Evolutionary conservation across 2,329 filamentous ascomycete genomes (phyloP).

Genomic region (Epichloe festucae): DNA sequence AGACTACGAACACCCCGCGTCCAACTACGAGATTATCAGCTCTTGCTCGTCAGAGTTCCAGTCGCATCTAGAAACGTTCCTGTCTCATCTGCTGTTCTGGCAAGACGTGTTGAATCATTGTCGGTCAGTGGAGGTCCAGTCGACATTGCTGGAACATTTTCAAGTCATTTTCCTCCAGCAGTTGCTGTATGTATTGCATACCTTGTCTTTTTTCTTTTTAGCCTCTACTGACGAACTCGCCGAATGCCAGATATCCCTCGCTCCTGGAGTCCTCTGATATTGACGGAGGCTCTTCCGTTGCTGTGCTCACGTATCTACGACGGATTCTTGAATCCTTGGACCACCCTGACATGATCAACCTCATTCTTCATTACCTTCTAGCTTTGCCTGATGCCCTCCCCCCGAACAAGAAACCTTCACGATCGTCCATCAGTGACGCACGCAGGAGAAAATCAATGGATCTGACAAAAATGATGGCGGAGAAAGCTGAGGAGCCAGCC

Average conservation of each 20-base stretch:
- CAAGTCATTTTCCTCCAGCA: slow-evolving; percentile 94
- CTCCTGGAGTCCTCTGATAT: slow-evolving; percentile 93
- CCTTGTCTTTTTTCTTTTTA: background rate
- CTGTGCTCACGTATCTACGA: slow-evolving; percentile 84
- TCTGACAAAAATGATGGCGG: slow-evolving; percentile 64
- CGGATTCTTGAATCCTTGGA: slow-evolving; percentile 84
- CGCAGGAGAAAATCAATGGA: slow-evolving; percentile 83
- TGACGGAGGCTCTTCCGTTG: slow-evolving; percentile 90
- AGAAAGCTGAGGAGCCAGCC: slow-evolving; percentile 57
- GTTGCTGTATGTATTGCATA: slow-evolving; percentile 50
- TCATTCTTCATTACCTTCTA: slow-evolving; percentile 84
- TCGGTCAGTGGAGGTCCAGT: slow-evolving; percentile 79
- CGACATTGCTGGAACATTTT: slow-evolving; percentile 89
- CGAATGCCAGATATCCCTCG: slow-evolving; percentile 66
- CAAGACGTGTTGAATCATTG: slow-evolving; percentile 97
- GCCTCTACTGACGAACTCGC: background rate
- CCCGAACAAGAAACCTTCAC: slow-evolving; percentile 23
- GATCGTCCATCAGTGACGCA: slow-evolving; percentile 49
- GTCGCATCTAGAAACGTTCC: slow-evolving; percentile 80
- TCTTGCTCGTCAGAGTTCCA: slow-evolving; percentile 65
- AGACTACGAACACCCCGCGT: slow-evolving; percentile 66
- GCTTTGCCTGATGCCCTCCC: slow-evolving; percentile 53
- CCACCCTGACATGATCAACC: slow-evolving; percentile 85
- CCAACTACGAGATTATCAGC: slow-evolving; percentile 58
- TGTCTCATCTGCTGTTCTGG: slow-evolving; percentile 94